A percentile compares a stretch with the other conserved stretches of the same genome.
Evolutionary conservation across 257 asterid genomes (phyloP).

Genomic region (Pogostemon cablin): DNA sequence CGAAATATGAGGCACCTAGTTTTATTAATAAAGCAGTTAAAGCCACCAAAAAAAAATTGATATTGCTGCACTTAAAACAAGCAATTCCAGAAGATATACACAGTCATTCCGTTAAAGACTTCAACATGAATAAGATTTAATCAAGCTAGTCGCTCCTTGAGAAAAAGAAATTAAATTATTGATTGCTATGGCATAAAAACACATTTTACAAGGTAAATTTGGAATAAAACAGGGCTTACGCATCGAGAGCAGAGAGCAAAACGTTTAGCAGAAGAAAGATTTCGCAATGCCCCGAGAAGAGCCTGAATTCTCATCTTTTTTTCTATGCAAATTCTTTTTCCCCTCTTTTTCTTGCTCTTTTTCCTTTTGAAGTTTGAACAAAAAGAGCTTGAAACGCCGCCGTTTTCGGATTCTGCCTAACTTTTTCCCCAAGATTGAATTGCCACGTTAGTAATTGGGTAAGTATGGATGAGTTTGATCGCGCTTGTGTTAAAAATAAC

Average conservation of each 20-base stretch:
- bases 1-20: constrained; percentile 2
- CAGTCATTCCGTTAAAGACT: no score
- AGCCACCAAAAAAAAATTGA: constrained; percentile 2
- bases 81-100: background rate
- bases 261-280: constrained; percentile 38
- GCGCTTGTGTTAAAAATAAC: no score
- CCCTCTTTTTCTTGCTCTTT: no score
- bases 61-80: background rate
- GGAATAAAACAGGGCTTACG: constrained; percentile 42
- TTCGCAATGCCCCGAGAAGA: constrained; percentile 54
- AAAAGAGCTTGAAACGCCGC: no score
- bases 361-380: background rate
- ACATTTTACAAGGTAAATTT: background rate
- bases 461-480: no score
- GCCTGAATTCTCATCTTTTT: constrained; percentile 47
- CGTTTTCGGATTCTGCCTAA: no score
- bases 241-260: constrained; percentile 44
- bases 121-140: background rate
- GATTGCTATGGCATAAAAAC: background rate
- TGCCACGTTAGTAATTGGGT: no score
- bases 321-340: no score
- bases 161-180: background rate
- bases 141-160: background rate
- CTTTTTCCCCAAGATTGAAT: no score
- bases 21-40: background rate